Evolutionary conservation across 352 stramenopile genomes (phyloP).

Genomic region (Peronosclerospora sorghi): DNA sequence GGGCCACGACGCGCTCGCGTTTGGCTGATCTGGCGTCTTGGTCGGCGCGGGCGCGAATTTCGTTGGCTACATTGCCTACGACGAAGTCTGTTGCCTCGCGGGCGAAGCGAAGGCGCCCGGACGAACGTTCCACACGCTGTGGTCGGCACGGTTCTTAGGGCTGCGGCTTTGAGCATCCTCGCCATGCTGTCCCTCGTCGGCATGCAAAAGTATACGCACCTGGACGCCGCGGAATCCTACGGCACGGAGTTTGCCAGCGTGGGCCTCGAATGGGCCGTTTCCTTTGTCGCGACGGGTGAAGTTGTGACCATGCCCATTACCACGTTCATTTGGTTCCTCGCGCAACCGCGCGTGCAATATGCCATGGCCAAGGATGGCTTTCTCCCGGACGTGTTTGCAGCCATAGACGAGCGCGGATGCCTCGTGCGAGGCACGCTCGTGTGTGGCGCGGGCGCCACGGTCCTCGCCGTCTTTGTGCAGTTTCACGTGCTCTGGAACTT

Average conservation of each 20-base stretch:
- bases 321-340: constrained; percentile 91
- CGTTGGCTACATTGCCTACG: constrained; percentile 94
- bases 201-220: constrained; percentile 84
- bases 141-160: constrained; percentile 83
- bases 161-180: constrained; percentile 70
- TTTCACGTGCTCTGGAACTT: constrained; percentile 85
- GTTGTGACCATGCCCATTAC: constrained; percentile 92
- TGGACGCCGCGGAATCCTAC: constrained; percentile 61
- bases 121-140: constrained; percentile 84
- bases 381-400: constrained; percentile 77
- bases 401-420: constrained; percentile 57
- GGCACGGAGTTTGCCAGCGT: constrained; percentile 58
- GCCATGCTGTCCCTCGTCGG: constrained; percentile 88
- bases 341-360: constrained; percentile 86
- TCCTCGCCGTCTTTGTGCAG: constrained; percentile 64
- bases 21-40: constrained; percentile 74
- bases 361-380: constrained; percentile 91
- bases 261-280: constrained; percentile 54
- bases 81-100: constrained; percentile 93
- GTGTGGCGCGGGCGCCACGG: constrained; percentile 33
- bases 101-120: constrained; percentile 79
- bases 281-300: constrained; percentile 86
- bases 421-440: constrained; percentile 60
- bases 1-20: constrained; percentile 27
- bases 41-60: constrained; percentile 88